Evolutionary conservation across 2,329 filamentous ascomycete species (phyloP), one percentile per base, ranked within the genome.

Genomic region (Colletotrichum eremochloae): DNA sequence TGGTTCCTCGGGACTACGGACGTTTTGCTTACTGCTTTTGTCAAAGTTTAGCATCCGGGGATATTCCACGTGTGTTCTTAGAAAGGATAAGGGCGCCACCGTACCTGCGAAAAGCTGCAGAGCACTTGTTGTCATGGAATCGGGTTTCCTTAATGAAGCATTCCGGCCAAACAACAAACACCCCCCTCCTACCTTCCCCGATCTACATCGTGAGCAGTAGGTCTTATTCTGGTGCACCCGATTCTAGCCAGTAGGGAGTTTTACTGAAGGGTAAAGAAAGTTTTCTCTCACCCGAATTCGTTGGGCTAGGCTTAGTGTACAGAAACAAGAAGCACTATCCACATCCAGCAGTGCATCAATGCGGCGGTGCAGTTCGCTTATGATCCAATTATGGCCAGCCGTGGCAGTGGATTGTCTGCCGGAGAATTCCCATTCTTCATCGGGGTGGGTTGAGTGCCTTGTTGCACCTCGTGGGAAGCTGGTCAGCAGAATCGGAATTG

Each of bases 391-490:
- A 31, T 38, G 60, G 46, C 9, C 69, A 36, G 50, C 50, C 33
- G 20, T 58, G 5, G 20, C 14, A 29, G 20, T 20, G 20, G 48
- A 9, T 36, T 48, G 69, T 60, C 66, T 60, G 50, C 66, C 69
- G 58, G 61, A 52, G 61, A 48, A 40, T 62, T 44, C 20, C 44
- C 36, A 31, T 57, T 11, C 1, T 58, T 36, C 31, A 50, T 33
- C 15, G 24, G n/a, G 46, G 48, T 69, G 69, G 60, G 57, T 61
- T 40, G 55, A 5, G n/a, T 64, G 38, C 69, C 69, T 48, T 72
- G 66, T 58, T 38, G 24, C 15, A 40, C 69, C 66, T 64, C 66
- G 69, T 72, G 69, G 69, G 66, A 72, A 65, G 66, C 66, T 52
- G 66, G 69, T 50, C 44, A 36, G 63, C 33, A 48, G 40, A 52